Percentiles rank a stretch among this genome's conserved stretches.
Evolutionary conservation across 805 yeast genomes (phyloP).

Genomic region (Metahyphopichia silvanorum): DNA sequence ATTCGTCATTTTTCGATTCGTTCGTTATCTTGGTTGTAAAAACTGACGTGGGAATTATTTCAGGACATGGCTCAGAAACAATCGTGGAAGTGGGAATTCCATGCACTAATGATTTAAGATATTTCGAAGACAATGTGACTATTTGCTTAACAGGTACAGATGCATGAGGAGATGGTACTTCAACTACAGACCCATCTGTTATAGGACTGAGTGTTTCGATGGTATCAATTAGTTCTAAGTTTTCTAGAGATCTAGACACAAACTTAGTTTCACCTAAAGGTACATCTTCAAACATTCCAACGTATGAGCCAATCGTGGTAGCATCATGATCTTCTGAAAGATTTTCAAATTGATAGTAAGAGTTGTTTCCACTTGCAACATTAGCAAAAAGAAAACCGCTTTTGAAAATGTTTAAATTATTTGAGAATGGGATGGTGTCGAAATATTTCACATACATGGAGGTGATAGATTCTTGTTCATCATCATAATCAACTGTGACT

Average conservation of each 20-base stretch:
- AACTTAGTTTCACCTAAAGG: slow-evolving; percentile 9
- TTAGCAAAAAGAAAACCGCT: slow-evolving; percentile 76
- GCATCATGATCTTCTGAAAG: slow-evolving; percentile 59
- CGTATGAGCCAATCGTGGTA: slow-evolving; percentile 8
- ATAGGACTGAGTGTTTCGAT: slow-evolving; percentile 54
- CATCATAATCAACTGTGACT: slow-evolving; percentile 45
- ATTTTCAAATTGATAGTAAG: slow-evolving; percentile 73
- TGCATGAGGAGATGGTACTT: slow-evolving; percentile 7
- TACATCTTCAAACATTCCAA: slow-evolving; percentile 3
- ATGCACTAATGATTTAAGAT: slow-evolving; percentile 47
- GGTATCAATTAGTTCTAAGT: slow-evolving; percentile 57
- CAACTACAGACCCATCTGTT: slow-evolving; percentile 19
- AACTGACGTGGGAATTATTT: slow-evolving; percentile 51
- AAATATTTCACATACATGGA: slow-evolving; percentile 60
- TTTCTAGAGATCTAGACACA: slow-evolving; percentile 41
- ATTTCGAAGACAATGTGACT: slow-evolving; percentile 36
- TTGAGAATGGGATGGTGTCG: slow-evolving; percentile 67
- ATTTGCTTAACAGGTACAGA: slow-evolving; percentile 17
- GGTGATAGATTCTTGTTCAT: slow-evolving; percentile 40
- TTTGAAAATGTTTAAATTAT: slow-evolving; percentile 56
- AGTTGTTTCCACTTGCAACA: slow-evolving; percentile 58
- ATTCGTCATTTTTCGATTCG: slow-evolving; percentile 52
- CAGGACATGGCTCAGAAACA: slow-evolving; percentile 76
- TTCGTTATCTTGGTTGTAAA: slow-evolving; percentile 56
- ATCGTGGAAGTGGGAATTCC: slow-evolving; percentile 61